Conservation (phyloP, 1,284 basidiomycete species). For the Leccinum insolens region DNA sequence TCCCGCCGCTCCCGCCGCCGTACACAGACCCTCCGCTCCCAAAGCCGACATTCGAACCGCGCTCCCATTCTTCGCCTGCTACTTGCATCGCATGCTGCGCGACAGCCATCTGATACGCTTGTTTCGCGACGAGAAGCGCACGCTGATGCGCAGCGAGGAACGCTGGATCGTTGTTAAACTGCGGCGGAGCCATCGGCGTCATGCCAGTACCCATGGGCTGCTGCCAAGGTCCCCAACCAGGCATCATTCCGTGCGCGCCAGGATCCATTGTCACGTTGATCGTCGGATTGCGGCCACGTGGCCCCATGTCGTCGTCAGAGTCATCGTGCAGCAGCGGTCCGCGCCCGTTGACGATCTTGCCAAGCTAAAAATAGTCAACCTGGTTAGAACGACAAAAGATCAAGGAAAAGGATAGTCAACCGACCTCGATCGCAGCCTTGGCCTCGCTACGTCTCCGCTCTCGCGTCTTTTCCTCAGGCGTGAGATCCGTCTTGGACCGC, state of each 20-base stretch:
- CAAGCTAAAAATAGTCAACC: slow-evolving; percentile 50
- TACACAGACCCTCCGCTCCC: slow-evolving; percentile 34
- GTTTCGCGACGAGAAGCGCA: no score
- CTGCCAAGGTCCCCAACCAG: slow-evolving; percentile 34
- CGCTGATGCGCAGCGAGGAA: no score
- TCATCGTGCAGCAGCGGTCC: slow-evolving; percentile 57
- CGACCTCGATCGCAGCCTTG: slow-evolving; percentile 77
- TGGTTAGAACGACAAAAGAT: slow-evolving; percentile 7
- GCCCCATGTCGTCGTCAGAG: slow-evolving; percentile 50
- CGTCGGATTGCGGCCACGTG: slow-evolving; percentile 20
- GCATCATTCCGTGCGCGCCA: slow-evolving; percentile 35
- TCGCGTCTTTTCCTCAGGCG: slow-evolving; percentile 54
- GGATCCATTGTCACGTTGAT: slow-evolving; percentile 51
- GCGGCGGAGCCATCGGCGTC: slow-evolving; percentile 32
- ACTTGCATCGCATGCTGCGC: no score
- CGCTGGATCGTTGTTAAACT: slow-evolving; percentile 46
- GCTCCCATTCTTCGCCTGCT: slow-evolving; percentile 9
- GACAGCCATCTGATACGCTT: no score
- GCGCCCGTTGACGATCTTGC: slow-evolving; percentile 77
- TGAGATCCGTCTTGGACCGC: slow-evolving; percentile 36
- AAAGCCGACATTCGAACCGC: no score
- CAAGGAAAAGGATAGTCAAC: background rate
- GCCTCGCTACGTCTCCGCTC: slow-evolving; percentile 76
- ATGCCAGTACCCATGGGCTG: slow-evolving; percentile 31
- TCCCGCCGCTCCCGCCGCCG: slow-evolving; percentile 36